phyloP scores from a whole-genome alignment of 306 rosid species.

The Dryas drummondii region DNA sequence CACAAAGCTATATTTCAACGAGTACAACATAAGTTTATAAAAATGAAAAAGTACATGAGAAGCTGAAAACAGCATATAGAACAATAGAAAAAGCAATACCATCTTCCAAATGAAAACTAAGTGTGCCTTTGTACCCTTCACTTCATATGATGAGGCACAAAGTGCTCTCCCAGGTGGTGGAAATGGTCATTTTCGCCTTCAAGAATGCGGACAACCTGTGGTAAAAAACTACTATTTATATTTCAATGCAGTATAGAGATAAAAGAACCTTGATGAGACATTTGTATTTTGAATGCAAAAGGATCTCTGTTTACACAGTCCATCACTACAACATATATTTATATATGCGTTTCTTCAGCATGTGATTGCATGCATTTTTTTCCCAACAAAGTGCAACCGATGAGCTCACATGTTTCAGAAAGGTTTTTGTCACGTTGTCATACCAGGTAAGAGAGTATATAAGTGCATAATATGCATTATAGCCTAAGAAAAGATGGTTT shows the following conservation, averaged over 20 bases:
- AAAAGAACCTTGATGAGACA: neutral
- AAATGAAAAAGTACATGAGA: neutral
- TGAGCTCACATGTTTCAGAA: neutral
- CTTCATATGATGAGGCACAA: constrained; percentile 34
- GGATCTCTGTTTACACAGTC: neutral
- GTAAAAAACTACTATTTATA: neutral
- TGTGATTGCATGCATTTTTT: too few species aligned
- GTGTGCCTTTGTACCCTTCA: constrained; percentile 17
- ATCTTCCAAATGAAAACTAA: neutral
- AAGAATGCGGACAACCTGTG: constrained; percentile 77
- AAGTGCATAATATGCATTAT: neutral
- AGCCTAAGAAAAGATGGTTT: neutral
- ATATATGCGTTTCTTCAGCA: neutral
- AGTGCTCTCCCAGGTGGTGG: constrained; percentile 47
- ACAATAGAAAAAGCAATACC: neutral
- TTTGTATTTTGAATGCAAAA: neutral
- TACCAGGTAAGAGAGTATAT: neutral
- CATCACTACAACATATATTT: neutral
- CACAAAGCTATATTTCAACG: neutral
- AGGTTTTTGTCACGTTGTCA: neutral
- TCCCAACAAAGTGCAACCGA: neutral
- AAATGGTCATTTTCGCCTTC: constrained; percentile 64
- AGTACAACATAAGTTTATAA: neutral
- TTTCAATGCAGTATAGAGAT: neutral
- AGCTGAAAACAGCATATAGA: neutral